Base-by-base conservation (phyloP, 1,139 yeast species). In the Magnusiomyces ingens region DNA sequence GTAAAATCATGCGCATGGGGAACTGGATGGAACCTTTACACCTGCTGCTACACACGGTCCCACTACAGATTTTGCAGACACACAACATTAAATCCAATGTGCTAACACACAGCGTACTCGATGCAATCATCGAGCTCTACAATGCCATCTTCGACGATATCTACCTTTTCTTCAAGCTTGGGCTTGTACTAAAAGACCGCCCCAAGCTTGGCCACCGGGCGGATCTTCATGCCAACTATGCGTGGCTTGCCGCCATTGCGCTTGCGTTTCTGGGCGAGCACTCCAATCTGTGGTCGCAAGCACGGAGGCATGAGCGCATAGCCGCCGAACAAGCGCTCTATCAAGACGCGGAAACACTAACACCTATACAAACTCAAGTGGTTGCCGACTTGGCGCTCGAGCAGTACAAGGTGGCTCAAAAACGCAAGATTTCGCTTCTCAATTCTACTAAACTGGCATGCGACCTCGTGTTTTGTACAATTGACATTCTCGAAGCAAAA, bases 121-220 rank as follows among this genome's bases (percentile, higher is more conserved):
- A 57, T 3, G 64, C 58, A 21, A 44, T 55, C 15, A 54, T 64
- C 35, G 70, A 66, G 35, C 57, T 65, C 13, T 60, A 59, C 55
- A 67, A 63, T 22, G 64, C 66, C 41, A 54, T 67, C 3, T 60
- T 59, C 42, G 71, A 68, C 53, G 71, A 68, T 51, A 45, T 66
- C 6, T 66, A 66, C 52, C 58, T 65, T 46, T 50, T 65, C 40
- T 55, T 58, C 38, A 65, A 64, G 45, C 64, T 67, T 67, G 32
- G 59, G 61, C 5, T 32, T 64, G 4, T 48, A 44, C 13, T 54
- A 53, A 38, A 60, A 60, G 36, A 17, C 11, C 15, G 29, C 21
- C 17, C 42, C 26, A 40, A 48, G 11, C 52, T 61, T 18, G 53
- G 49, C 10, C 38, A 50, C 10, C 46, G 55, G 5, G 65, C 67